Conservation (phyloP, 2,329 filamentous ascomycete genomes). For the Penicillium digitatum region DNA sequence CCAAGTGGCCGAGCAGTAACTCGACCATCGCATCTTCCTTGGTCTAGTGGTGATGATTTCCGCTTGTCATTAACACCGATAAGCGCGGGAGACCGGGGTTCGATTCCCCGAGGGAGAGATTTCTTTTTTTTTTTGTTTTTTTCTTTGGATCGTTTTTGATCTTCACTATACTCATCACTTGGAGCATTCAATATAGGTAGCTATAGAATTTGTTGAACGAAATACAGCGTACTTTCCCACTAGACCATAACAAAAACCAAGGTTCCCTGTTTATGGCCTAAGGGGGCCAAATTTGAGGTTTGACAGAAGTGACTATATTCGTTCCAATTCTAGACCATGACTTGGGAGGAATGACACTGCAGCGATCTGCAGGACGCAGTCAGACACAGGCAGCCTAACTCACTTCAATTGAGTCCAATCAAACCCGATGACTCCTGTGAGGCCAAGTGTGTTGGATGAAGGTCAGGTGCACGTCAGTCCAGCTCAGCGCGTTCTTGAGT, state of each 20-base stretch:
- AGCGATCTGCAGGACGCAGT: background rate
- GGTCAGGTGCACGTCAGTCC: background rate
- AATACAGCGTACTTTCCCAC: too few relatives aligned
- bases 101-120: conserved; percentile 33
- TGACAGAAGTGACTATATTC: too few relatives aligned
- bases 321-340: background rate
- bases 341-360: background rate
- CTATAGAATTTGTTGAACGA: too few relatives aligned
- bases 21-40: conserved; percentile 21
- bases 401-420: background rate
- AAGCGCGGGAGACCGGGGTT: conserved; percentile 37
- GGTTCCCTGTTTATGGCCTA: too few relatives aligned
- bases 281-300: too few relatives aligned
- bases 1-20: conserved; percentile 27
- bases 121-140: conserved; percentile 9
- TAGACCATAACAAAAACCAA: too few relatives aligned
- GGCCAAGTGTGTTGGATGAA: background rate
- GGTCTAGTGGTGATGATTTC: conserved; percentile 32
- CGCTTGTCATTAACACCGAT: conserved; percentile 28
- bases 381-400: background rate
- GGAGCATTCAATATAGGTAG: too few relatives aligned
- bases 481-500: background rate
- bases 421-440: background rate
- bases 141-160: background rate
- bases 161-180: too few relatives aligned